Evolutionary conservation across 2,329 filamentous ascomycete species (phyloP).

Genomic region (Daldinia sp.): DNA sequence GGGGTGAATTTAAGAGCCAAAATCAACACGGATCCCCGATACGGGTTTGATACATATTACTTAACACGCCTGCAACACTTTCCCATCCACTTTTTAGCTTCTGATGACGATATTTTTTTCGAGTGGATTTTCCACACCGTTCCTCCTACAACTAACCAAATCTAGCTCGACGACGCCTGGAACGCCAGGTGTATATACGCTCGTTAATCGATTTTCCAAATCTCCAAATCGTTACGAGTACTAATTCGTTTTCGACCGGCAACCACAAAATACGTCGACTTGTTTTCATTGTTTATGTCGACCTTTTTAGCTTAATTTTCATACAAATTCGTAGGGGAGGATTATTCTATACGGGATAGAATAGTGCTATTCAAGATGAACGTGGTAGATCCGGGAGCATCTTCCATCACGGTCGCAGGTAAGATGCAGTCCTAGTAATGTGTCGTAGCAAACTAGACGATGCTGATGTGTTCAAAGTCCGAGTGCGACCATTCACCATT

Average conservation of each 20-base stretch:
- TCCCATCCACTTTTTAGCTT: constrained; percentile 9
- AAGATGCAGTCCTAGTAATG: constrained; percentile 36
- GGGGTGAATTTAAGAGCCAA: constrained; percentile 17
- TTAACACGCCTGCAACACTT: neutral
- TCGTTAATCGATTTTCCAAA: constrained; percentile 7
- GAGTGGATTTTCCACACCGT: neutral
- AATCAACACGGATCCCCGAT: constrained; percentile 26
- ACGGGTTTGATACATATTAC: neutral
- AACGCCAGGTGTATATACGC: neutral
- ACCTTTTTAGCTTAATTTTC: constrained; percentile 15
- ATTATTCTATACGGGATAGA: constrained; percentile 2
- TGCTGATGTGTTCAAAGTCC: constrained; percentile 58
- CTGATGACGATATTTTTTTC: constrained; percentile 30
- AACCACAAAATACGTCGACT: neutral
- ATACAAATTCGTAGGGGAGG: constrained; percentile 17
- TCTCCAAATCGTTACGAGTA: constrained; percentile 2
- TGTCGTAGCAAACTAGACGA: neutral
- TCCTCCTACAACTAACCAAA: constrained; percentile 10
- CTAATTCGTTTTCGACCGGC: constrained; percentile 9
- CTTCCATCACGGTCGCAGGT: constrained; percentile 69
- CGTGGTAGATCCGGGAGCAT: constrained; percentile 56
- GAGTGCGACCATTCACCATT: constrained; percentile 79
- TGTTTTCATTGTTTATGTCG: constrained; percentile 37
- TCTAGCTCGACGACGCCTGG: constrained; percentile 1
- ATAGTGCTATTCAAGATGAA: constrained; percentile 44